Base-by-base conservation (phyloP, 345 rosid species). In the Eucalyptus pauciflora region DNA sequence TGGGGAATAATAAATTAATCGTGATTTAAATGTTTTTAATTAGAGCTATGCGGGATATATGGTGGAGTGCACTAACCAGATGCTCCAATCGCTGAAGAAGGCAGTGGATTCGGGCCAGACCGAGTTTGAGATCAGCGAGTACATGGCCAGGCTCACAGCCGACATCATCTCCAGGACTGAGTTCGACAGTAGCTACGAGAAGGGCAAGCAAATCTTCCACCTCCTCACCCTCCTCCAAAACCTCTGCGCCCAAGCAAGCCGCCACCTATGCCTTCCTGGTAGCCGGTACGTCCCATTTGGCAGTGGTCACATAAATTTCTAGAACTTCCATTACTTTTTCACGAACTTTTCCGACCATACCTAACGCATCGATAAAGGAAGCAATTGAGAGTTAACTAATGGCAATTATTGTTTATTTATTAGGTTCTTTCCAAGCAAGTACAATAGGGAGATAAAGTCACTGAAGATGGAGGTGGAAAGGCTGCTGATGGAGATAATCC, bases 131-230 rank as follows among this genome's bases (percentile, higher is more conserved):
- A 97, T 98, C 2, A 96, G 98, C 27, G 98, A 93, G 71, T 91
- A 93, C 93, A 94, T 98, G 95, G 87, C 96, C 48, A 91, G 90
- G 71, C 97, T 97, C 83, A 94, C 99, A 11, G 98, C 97, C 25
- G 97, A 97, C 86, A 97, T 97, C 45, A 98, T 98, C 71, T 95
- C 99, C 25, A 95, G 97, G 89, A 97, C 99, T 2, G 98, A 96
- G 90, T 98, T 98, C 54, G 99, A 92, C 86, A 88, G 95, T 10
- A 94, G 96, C 83, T 96, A 91, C 27, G 98, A 94, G 62, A 98
- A 96, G 93, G 99, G 99, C 80, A 95, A 95, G 87, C 93, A 95
- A 89, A 96, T 98, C 46, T 97, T 96, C 92, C 93, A 87, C 87
- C 92, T 93, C 46, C 92, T 98, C 16, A 97, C 94, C 37, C 89